Evolutionary conservation across 2,329 filamentous ascomycete species (phyloP).

Genomic region (Phyllosticta capitalensis): DNA sequence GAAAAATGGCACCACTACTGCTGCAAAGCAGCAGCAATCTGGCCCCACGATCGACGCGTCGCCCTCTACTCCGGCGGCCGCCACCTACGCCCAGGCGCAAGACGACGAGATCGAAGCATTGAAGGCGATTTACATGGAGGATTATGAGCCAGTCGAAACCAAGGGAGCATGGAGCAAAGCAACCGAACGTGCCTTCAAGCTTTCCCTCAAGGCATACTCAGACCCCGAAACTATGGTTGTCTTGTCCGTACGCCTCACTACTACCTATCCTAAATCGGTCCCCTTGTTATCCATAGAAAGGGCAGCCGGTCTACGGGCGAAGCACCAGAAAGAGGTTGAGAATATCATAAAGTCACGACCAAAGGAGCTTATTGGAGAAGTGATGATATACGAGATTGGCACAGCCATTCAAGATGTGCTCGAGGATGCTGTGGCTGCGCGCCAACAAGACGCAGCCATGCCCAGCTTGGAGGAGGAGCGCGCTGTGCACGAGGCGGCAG

Average conservation of each 20-base stretch:
- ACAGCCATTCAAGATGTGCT: slow-evolving; percentile 58
- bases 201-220: slow-evolving; percentile 64
- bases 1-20: slow-evolving; percentile 16
- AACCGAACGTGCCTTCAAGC: slow-evolving; percentile 68
- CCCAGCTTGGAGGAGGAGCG: slow-evolving; percentile 86
- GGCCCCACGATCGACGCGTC: not conserved
- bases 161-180: slow-evolving; percentile 82
- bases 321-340: slow-evolving; percentile 61
- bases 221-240: slow-evolving; percentile 63
- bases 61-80: slow-evolving; percentile 24
- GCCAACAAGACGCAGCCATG: slow-evolving; percentile 63
- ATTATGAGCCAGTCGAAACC: slow-evolving; percentile 66
- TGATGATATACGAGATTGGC: slow-evolving; percentile 56
- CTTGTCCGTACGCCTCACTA: slow-evolving; percentile 71
- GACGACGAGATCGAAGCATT: slow-evolving; percentile 79
- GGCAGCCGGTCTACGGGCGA: slow-evolving; percentile 55
- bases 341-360: slow-evolving; percentile 60
- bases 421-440: slow-evolving; percentile 74
- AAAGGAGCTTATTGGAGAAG: slow-evolving; percentile 51
- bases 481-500: slow-evolving; percentile 66
- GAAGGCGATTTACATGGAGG: slow-evolving; percentile 80
- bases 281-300: slow-evolving; percentile 63
- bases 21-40: slow-evolving; percentile 20
- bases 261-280: slow-evolving; percentile 80
- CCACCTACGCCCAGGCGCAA: slow-evolving; percentile 75